Conservation (phyloP, 2,329 filamentous ascomycete genomes). For the Alternaria viburni region DNA sequence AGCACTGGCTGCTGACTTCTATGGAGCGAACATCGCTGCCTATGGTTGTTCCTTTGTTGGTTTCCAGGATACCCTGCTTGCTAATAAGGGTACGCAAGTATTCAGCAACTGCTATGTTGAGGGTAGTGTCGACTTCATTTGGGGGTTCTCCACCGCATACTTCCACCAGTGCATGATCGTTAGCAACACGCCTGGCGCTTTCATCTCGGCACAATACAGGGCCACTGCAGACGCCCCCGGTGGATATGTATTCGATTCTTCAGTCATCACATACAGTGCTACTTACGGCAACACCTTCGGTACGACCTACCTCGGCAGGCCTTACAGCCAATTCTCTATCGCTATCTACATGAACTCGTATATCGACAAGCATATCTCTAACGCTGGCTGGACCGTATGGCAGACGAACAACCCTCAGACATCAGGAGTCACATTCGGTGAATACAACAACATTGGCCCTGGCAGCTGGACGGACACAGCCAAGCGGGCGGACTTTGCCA, state of each 20-base stretch:
- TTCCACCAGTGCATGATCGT: conserved; percentile 53
- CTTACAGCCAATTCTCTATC: conserved; percentile 46
- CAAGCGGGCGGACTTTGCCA: conserved; percentile 45
- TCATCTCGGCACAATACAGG: conserved; percentile 28
- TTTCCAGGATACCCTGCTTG: conserved; percentile 59
- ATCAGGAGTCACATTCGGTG: conserved; percentile 45
- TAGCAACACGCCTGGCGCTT: conserved; percentile 27
- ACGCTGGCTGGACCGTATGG: conserved; percentile 44
- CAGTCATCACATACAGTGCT: conserved; percentile 52
- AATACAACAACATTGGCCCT: conserved; percentile 43
- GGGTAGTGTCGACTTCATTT: conserved; percentile 64
- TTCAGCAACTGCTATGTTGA: conserved; percentile 63
- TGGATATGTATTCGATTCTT: conserved; percentile 62
- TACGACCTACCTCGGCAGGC: conserved; percentile 55
- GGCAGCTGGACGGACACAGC: conserved; percentile 40
- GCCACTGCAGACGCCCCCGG: conserved; percentile 32
- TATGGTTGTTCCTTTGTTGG: conserved; percentile 61
- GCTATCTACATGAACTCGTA: conserved; percentile 48
- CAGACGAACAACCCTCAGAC: conserved; percentile 43
- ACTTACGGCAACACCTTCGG: conserved; percentile 32
- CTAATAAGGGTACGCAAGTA: conserved; percentile 57
- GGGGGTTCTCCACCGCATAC: conserved; percentile 59
- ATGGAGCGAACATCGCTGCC: conserved; percentile 58
- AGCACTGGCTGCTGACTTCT: conserved; percentile 56
- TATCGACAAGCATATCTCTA: conserved; percentile 44